Base-by-base conservation (phyloP, 2,329 filamentous ascomycete genomes). In the Colletotrichum simmondsii region DNA sequence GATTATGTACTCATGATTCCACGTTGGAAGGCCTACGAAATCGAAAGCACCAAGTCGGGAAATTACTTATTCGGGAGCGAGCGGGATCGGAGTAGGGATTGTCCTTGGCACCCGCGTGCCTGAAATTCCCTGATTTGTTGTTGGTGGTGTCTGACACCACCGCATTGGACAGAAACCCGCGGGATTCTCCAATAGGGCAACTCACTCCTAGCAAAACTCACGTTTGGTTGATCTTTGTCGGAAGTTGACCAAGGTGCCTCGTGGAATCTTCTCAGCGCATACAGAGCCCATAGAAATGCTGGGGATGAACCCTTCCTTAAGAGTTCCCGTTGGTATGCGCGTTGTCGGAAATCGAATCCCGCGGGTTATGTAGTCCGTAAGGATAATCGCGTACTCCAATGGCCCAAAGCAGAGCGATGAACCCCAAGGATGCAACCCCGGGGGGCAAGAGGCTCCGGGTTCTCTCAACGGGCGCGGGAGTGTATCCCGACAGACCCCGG, bases 11-110 rank as follows among this genome's bases (percentile, higher is more conserved):
- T 24, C 22, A 30, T 30, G 42, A 22, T 37, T 24, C 3, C 52
- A 49, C 12, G 35, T 12, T 30, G 26, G 26, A 19, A 19, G 14
- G 16, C 16, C 5, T 19, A 7, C 14, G 16, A 42, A 19, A 19
- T 19, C 37, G 16, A 16, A 19, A 42, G 37, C 37, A 42, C 16
- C 37, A 19, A 59, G 65, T 53, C 42, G 30, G 54, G 61, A 37
- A 65, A 65, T 65, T 60, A 24, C 67, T 53, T 70, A 65, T 70
- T 65, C 22, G 53, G 67, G 67, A 53, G 37, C 22, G 30, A 67
- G 57, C 42, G 56, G 42, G 67, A 65, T 59, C 61, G 54, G 53
- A 42, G 67, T 61, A 70, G 67, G 67, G 67, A 65, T 70, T 42
- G 67, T 26, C 67, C 67, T 54, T 70, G 67, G 61, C 37, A 22